Percentiles rank a stretch among this genome's conserved stretches.
Conservation (phyloP, 306 rosid species). For the Castanospermum australe region DNA sequence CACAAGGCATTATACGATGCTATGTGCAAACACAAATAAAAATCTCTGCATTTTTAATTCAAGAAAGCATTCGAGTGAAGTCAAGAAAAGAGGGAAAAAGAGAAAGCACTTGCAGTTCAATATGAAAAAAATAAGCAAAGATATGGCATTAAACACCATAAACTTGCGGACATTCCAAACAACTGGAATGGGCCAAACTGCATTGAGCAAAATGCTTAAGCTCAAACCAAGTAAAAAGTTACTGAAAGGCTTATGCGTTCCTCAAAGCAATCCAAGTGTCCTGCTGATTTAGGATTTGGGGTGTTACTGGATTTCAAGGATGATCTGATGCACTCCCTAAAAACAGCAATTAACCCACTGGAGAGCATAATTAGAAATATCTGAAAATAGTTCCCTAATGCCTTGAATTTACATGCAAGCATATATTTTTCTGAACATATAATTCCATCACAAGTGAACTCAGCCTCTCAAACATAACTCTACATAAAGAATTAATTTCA, state of each 20-base stretch:
- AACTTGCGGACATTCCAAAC: background rate
- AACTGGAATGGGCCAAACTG: background rate
- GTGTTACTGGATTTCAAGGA: background rate
- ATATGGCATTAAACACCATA: background rate
- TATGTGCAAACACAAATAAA: background rate
- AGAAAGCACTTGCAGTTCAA: background rate
- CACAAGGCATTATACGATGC: background rate
- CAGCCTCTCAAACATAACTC: conserved; percentile 14
- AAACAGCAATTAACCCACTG: background rate
- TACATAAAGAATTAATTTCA: background rate
- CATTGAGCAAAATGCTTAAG: background rate
- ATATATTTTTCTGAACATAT: background rate
- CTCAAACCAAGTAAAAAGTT: background rate
- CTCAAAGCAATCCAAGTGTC: background rate
- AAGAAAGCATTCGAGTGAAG: background rate
- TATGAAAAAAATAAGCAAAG: background rate
- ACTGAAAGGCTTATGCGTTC: background rate
- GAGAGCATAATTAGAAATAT: background rate
- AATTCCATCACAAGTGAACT: background rate
- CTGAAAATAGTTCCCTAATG: background rate
- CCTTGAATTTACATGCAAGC: background rate
- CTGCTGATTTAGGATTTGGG: background rate
- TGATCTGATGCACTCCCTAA: background rate
- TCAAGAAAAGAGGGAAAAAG: background rate
- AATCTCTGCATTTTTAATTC: background rate